These are phyloP conservation scores for Chondrostereum purpureum DNA, from an alignment of 1,284 basidiomycete species.

Conservation along the genomic window DNA sequence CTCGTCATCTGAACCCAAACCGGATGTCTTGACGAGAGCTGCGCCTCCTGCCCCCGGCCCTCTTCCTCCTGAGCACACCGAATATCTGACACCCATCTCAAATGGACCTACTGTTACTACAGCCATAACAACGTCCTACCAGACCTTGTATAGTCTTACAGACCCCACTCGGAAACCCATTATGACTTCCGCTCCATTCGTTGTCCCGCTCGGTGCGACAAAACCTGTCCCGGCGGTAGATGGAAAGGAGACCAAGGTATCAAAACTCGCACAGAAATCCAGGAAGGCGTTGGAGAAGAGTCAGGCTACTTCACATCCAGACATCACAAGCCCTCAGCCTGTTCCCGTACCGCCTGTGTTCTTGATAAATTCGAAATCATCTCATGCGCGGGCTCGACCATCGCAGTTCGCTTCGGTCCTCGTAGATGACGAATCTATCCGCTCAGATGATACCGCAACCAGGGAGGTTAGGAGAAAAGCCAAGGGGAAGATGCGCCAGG, in stretches of 20 bases:
- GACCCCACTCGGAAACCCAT: conserved; percentile 32
- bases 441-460: conserved; percentile 30
- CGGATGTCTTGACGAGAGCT: conserved; percentile 9
- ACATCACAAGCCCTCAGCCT: conserved; percentile 30
- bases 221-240: conserved; percentile 5
- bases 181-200: conserved; percentile 27
- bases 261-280: conserved; percentile 66
- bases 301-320: conserved; percentile 21
- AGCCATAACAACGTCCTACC: conserved; percentile 73
- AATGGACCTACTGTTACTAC: conserved; percentile 72
- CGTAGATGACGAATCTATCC: conserved; percentile 43
- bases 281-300: conserved; percentile 43
- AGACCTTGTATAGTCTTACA: conserved; percentile 50
- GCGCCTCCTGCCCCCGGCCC: conserved; percentile 17
- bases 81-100: conserved; percentile 67
- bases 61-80: conserved; percentile 42
- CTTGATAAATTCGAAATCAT: conserved; percentile 32
- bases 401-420: conserved; percentile 73
- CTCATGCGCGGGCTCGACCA: conserved; percentile 58
- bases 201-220: conserved; percentile 29
- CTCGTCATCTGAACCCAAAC: background rate
- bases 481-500: conserved; percentile 11
- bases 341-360: conserved; percentile 50
- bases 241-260: conserved; percentile 35
- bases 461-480: conserved; percentile 22